Base-by-base conservation (phyloP, 2,329 filamentous ascomycete genomes). In the Erysiphe pisi region DNA sequence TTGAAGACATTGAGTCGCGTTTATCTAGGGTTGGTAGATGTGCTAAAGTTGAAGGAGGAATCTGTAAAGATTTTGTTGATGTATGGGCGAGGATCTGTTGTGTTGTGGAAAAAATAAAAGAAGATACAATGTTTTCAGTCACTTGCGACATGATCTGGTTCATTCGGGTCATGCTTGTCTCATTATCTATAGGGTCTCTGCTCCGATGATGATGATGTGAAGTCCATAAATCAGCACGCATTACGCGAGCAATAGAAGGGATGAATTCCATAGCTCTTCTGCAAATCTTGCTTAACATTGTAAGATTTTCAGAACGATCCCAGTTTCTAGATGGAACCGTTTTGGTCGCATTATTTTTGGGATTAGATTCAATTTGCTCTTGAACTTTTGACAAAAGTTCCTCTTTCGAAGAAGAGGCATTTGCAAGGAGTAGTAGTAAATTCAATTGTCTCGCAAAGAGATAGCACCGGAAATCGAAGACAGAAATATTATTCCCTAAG, bases 391-490 rank as follows among this genome's bases (percentile, higher is more conserved):
- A 85, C 0, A 90, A 82, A 0, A 90, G 83, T 80, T 91, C 89
- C 79, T 90, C 88, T 56, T 87, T 83, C 0, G 88, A 88, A 1
- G 87, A 89, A 83, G 84, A 87, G 0, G 88, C 88, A 81, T 94
- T 95, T n/a, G 92, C 93, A 0, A 97, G 86, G 6, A 94, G 88
- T 18, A 97, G 85, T 0, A 98, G 86, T 0, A 99, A 84, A 2
- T 91, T 88, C 78, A 97, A 89, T 80, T 99, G 94, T 36, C 95
- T 88, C 3, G 93, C 90, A 82, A 98, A 99, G 18, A 99, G 89
- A 82, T 99, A 99, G 80, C 91, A 93, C 75, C 93, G 87, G 82
- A 99, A 98, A 82, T 99, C 95, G 81, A 98, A 97, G 2, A 97
- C 86, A 0, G 95, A 99, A 52, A 99, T 96, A 79, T 97, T 92